A percentile compares a stretch with the other conserved stretches of the same genome.
Conservation (phyloP, 148 eudicot genomes). For the Talinum fruticosum region DNA sequence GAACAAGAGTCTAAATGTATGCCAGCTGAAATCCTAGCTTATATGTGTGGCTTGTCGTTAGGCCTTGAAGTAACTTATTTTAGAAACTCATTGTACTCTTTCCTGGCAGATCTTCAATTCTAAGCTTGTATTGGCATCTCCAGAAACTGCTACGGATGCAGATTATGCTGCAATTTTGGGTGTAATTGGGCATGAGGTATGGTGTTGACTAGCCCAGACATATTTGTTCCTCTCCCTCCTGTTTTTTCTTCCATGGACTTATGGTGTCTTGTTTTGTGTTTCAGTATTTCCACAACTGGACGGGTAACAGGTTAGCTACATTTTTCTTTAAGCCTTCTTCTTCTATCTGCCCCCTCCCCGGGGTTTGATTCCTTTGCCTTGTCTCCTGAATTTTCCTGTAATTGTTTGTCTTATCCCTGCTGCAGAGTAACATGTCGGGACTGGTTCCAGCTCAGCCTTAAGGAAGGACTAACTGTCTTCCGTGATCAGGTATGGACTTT, state of each 20-base stretch:
- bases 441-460: conserved; percentile 98
- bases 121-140: conserved; percentile 98
- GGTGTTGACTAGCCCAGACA: not conserved
- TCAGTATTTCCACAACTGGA: conserved; percentile 99
- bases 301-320: conserved; percentile 84
- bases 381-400: not conserved
- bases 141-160: conserved; percentile 92
- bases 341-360: not conserved
- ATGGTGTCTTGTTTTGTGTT: conserved; percentile 25
- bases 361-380: not conserved
- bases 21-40: conserved; percentile 22
- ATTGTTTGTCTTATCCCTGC: conserved; percentile 10
- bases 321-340: not conserved
- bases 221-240: not conserved
- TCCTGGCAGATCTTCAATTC: conserved; percentile 82
- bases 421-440: conserved; percentile 97
- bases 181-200: conserved; percentile 98
- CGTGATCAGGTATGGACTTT: conserved; percentile 76
- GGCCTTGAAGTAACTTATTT: not conserved
- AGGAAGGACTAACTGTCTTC: conserved; percentile 99
- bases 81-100: conserved; percentile 2
- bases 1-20: conserved; percentile 95
- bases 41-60: conserved; percentile 19
- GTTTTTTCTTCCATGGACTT: not conserved
- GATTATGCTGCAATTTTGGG: conserved; percentile 98